Conservation (phyloP, 2,329 filamentous ascomycete species). For the Hymenoscyphus scutula region DNA sequence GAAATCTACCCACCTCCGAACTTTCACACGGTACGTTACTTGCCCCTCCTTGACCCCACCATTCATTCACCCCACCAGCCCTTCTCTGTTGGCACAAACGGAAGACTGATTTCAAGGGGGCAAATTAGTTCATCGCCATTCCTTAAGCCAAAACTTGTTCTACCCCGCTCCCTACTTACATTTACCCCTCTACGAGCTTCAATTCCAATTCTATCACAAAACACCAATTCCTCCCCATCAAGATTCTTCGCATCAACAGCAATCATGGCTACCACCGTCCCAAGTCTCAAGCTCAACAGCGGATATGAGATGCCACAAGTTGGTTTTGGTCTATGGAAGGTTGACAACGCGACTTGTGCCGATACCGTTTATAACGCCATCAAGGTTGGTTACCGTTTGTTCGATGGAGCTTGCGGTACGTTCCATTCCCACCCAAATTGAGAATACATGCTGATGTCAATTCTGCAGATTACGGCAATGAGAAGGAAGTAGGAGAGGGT, state of each 20-base stretch:
- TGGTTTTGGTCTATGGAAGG: constrained; percentile 69
- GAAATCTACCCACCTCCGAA: not conserved
- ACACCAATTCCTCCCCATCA: constrained; percentile 10
- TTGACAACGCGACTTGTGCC: constrained; percentile 60
- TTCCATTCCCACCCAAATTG: constrained; percentile 8
- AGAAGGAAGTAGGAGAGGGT: constrained; percentile 73
- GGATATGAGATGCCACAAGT: constrained; percentile 57
- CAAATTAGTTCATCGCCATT: not conserved
- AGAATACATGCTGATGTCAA: not conserved
- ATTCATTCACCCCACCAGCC: not conserved
- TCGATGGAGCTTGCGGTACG: constrained; percentile 58
- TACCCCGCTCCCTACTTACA: not conserved
- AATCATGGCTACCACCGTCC: constrained; percentile 32
- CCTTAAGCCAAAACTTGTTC: not conserved
- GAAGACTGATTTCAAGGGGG: not conserved
- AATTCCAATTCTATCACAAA: not conserved
- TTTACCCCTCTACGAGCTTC: constrained; percentile 1
- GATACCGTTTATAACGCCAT: constrained; percentile 67
- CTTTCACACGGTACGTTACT: not conserved
- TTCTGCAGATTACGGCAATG: constrained; percentile 73
- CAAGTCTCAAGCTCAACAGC: constrained; percentile 45
- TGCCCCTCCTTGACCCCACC: constrained; percentile 1
- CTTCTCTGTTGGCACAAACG: not conserved
- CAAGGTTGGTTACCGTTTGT: constrained; percentile 58
- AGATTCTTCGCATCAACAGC: constrained; percentile 18